phyloP scores from a whole-genome alignment of 2,329 filamentous ascomycete genomes.

The Monosporascus sp. region DNA sequence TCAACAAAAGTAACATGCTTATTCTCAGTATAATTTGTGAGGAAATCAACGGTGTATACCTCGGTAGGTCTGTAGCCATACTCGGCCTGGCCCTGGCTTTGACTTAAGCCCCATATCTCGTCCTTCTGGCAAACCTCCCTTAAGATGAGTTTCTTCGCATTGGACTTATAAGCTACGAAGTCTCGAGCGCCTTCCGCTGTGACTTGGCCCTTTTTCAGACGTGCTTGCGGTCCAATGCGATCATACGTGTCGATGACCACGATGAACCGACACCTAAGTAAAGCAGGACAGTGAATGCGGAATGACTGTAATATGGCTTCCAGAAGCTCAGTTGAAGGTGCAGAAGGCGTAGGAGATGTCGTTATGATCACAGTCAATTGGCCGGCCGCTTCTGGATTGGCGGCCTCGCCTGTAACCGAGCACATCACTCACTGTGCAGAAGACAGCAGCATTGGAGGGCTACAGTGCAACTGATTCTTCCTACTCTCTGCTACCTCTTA shows the following conservation, averaged over 20 bases:
- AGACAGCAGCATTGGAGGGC: too few species aligned
- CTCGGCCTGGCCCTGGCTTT: constrained; percentile 35
- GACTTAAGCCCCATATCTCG: constrained; percentile 4
- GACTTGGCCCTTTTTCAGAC: constrained; percentile 50
- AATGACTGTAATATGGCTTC: constrained; percentile 42
- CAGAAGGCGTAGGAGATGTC: constrained; percentile 50
- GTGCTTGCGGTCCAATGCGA: constrained; percentile 34
- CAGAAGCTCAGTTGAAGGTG: constrained; percentile 48
- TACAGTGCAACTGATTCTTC: too few species aligned
- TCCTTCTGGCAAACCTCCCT: constrained; percentile 17
- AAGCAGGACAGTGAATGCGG: constrained; percentile 32
- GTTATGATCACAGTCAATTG: constrained; percentile 44
- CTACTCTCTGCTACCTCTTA: too few species aligned
- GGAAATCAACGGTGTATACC: constrained; percentile 33
- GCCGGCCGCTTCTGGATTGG: neutral
- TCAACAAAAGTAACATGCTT: constrained; percentile 44
- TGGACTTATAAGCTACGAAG: constrained; percentile 41
- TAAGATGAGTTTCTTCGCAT: constrained; percentile 38
- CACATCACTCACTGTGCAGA: neutral
- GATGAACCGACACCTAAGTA: constrained; percentile 40
- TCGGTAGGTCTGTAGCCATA: constrained; percentile 37
- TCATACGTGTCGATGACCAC: constrained; percentile 51
- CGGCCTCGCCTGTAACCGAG: neutral
- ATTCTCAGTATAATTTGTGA: constrained; percentile 29
- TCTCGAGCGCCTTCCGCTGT: constrained; percentile 38